Base-by-base conservation (phyloP, 1,284 basidiomycete genomes). In the Ceratobasidium sp. region DNA sequence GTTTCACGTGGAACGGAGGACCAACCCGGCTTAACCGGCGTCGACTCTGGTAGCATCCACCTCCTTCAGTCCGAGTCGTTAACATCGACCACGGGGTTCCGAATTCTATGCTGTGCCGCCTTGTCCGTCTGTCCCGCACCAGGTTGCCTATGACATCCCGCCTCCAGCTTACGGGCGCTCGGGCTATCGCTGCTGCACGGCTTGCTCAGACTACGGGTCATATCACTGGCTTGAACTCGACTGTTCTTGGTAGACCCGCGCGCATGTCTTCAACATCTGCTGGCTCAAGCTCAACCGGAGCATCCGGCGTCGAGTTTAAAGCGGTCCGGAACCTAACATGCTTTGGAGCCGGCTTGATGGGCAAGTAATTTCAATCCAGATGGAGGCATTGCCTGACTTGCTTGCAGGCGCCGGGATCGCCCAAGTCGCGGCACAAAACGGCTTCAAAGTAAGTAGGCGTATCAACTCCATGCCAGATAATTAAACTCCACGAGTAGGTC, bases 281-380 rank as follows among this genome's bases (percentile, higher is more conserved):
- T 25, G 38, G 8, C 31, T 35, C 50, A 17, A 34, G 50, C 40
- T 45, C 52, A 1, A 17, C 15, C 13, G 25, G 45, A 38, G 31
- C 49, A 27, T 3, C 52, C 20, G 47, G 25, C 12, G n/a, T 47
- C 15, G 40, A 55, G 7, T 67, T 55, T 17, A 54, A 34, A 29
- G 52, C 54, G 52, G 31, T 67, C 35, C 54, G 80, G 70, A 74
- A 75, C 49, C 64, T 82, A 60, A 81, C 80, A 7, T 77, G 81
- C 27, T 80, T 82, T 72, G 80, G 80, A 17, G 81, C 80, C 29
- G 82, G 82, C 0, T 74, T 84, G 56, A 84, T 84, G 82, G 82
- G 82, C 71, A 25, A 20, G 73, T 52, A 17, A 4, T 32, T 7
- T 27, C 29, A 10, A 4, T 4, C n/a, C 27, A 1, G 4, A 5